These are phyloP conservation scores for Chamaenerion angustifolium DNA, from an alignment of 345 rosid genomes.

Conservation along the genomic window DNA sequence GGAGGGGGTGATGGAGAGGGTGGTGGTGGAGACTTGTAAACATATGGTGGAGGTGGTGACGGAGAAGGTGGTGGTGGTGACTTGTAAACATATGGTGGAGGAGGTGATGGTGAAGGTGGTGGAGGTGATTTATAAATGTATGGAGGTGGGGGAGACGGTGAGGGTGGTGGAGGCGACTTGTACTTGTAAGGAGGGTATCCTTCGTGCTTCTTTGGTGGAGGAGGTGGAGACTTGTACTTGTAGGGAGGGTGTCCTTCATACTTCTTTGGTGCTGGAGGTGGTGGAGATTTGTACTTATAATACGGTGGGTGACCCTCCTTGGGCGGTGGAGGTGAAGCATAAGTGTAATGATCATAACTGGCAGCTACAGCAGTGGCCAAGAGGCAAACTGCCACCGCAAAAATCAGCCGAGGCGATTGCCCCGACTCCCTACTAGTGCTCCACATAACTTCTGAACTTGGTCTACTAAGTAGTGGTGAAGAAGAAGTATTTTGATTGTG, in stretches of 20 bases:
- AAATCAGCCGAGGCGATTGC: slow-evolving; percentile 16
- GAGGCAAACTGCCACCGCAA: slow-evolving; percentile 19
- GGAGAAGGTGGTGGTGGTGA: too few species aligned
- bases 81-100: too few species aligned
- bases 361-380: slow-evolving; percentile 12
- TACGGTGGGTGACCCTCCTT: neutral
- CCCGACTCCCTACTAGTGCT: slow-evolving; percentile 8
- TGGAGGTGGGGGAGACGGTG: too few species aligned
- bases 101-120: too few species aligned
- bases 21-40: too few species aligned
- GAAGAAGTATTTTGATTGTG: neutral
- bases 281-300: neutral
- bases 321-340: slow-evolving; percentile 10
- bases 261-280: neutral
- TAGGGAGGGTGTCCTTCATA: neutral
- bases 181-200: too few species aligned
- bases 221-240: neutral
- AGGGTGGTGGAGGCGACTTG: too few species aligned
- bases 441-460: slow-evolving; percentile 13
- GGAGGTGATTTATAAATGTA: too few species aligned
- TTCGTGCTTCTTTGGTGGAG: too few species aligned
- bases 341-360: slow-evolving; percentile 13
- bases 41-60: too few species aligned
- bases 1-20: too few species aligned
- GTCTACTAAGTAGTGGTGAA: neutral